Conservation (phyloP, 345 rosid genomes). For the Euphorbia lathyris region DNA sequence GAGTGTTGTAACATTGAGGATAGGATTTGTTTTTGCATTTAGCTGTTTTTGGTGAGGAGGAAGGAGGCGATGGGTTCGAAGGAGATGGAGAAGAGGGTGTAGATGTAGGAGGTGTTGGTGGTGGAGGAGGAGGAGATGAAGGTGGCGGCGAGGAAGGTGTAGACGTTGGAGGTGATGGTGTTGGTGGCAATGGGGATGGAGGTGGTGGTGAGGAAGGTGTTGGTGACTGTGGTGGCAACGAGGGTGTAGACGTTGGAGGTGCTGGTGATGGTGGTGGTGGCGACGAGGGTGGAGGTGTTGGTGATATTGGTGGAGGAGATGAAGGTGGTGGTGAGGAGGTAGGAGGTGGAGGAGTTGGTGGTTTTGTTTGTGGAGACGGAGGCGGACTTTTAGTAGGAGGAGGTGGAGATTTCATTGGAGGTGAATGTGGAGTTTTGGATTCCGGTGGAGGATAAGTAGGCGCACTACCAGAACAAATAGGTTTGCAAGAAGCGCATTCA, state of each 20-base stretch:
- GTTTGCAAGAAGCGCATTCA: conserved; percentile 52
- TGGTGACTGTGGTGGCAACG: neutral
- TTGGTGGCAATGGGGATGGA: neutral
- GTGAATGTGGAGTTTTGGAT: too few relatives aligned
- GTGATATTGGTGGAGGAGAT: neutral
- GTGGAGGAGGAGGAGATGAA: neutral
- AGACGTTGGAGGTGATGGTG: neutral
- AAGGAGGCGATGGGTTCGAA: neutral
- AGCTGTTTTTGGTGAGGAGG: conserved; percentile 5
- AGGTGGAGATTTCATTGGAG: neutral
- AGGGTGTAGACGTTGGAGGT: neutral
- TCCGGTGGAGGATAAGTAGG: neutral
- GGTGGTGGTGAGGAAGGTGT: too few relatives aligned
- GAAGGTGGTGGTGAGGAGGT: neutral
- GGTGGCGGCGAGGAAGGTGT: neutral
- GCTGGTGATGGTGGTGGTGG: neutral
- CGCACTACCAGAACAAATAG: conserved; percentile 29
- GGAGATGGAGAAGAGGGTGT: conserved; percentile 1
- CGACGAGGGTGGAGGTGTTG: neutral
- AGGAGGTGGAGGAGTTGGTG: too few relatives aligned
- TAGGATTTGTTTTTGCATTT: conserved; percentile 22
- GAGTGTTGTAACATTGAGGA: conserved; percentile 14
- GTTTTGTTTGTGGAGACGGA: too few relatives aligned
- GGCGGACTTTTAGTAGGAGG: neutral
- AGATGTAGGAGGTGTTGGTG: neutral